Evolutionary conservation across 345 rosid species (phyloP).

Genomic region (Fremontodendron californicum): DNA sequence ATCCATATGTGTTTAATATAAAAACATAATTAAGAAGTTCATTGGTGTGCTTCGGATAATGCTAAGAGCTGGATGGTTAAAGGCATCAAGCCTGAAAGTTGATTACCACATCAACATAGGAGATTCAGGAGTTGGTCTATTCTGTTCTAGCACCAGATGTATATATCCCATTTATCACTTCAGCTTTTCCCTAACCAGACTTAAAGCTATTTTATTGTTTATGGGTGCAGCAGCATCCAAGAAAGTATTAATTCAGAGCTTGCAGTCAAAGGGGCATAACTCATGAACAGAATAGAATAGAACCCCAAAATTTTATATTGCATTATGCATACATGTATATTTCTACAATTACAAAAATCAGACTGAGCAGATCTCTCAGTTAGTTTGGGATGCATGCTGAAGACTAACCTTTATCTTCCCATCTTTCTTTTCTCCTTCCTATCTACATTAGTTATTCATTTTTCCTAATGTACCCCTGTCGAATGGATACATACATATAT

Average conservation of each 20-base stretch:
- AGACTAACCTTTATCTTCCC: no score
- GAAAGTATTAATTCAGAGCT: no score
- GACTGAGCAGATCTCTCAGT: not conserved
- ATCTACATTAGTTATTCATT: not conserved
- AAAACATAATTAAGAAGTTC: not conserved
- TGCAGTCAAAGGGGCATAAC: no score
- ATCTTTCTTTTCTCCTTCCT: not conserved
- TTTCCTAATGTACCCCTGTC: not conserved
- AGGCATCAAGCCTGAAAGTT: not conserved
- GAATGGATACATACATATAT: not conserved
- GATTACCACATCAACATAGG: not conserved
- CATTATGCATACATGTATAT: not conserved
- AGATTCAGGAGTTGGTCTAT: not conserved
- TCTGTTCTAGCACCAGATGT: no score
- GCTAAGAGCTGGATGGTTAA: not conserved
- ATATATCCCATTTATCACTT: no score
- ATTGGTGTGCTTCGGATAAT: not conserved
- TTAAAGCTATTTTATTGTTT: not conserved
- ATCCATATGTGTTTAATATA: not conserved
- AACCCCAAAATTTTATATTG: no score
- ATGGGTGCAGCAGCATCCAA: no score
- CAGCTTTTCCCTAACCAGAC: not conserved
- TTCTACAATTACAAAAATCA: not conserved
- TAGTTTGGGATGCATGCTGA: no score
- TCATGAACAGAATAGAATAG: no score